Base-by-base conservation (phyloP, 2,329 filamentous ascomycete genomes). In the Pyricularia sp. region DNA sequence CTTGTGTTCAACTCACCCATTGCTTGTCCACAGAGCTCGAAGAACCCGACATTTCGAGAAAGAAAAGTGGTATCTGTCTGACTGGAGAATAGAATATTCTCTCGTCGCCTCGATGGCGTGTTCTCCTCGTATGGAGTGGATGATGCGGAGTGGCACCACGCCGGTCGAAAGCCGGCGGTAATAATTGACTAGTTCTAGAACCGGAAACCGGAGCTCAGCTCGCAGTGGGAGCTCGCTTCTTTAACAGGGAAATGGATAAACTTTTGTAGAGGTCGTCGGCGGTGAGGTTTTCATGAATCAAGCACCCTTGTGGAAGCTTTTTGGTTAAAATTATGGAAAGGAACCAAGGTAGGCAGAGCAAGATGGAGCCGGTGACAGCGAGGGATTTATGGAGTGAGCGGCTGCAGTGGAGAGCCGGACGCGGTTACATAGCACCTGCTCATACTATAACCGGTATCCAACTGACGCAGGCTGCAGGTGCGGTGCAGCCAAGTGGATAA, bases 1-100 rank as follows among this genome's bases (percentile, higher is more conserved):
- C 31, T 17, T 26, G 31, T 25, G 42, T 26, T 61, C 23, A 55
- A 68, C 66, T 28, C 61, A 68, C 66, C 66, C 66, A 68, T 61
- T 68, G 66, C 50, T 68, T 68, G 42, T 68, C 66, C 1, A 36
- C 20, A 17, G 66, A 61, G 28, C 28, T 58, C 42, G 66, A 67
- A 17, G 66, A 67, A 7, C 14, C 25, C 26, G 23, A 30, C 66
- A 68, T 68, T 33, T 68, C 26, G 66, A 26, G 9, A n/a, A n/a
- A n/a, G n/a, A n/a, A n/a, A n/a, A 42, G 12, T 55, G 20, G 7
- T 55, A 7, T 7, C 20, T 55, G 42, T 7, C 42, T 55, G 42
- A 3, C 9, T 55, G 20, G 42, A n/a, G 6, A 23, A 55, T 55
- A n/a, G 4, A 55, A 55, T 55, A 5, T n/a, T 55, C 6, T 55